Base-by-base conservation (phyloP, 768 basidiomycete species). In the Mycena crocata region DNA sequence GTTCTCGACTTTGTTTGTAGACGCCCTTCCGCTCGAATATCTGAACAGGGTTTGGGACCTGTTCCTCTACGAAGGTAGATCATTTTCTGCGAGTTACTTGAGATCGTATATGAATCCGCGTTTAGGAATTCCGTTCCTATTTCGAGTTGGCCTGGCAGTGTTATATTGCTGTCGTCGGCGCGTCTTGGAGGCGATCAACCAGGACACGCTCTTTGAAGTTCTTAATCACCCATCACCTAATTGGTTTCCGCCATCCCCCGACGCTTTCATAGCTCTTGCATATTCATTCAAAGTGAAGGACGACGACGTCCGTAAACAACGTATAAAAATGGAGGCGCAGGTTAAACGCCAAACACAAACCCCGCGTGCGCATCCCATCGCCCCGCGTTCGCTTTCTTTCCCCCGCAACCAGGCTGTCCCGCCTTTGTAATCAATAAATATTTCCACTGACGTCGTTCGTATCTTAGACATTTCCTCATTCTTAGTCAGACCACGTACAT, bases 41-140 rank as follows among this genome's bases (percentile, higher is more conserved):
- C 78, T 93, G 19, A 87, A 90, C 62, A 84, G 94, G 30, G 84
- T 93, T 15, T 95, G 94, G 93, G 94, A 94, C 73, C 74, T 95
- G 3, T 94, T 94, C 73, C 76, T 95, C 23, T 92, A 85, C 68
- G 93, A 95, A 78, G 93, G 93, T 93, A 74, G 30, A 81, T 64
- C 10, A 3, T 24, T 6, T 42, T 17, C 17, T 15, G 26, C n/a
- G 39, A 19, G 13, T 24, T n/a, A 35, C 3, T 23, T 34, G 13
- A 24, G 9, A 23, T n/a, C 54, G 10, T 42, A 54, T 23, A 30
- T 28, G 64, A 17, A 35, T 57, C 30, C 9, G 49, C 14, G 48
- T 54, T 7, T 62, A 94, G 93, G 93, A 9, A 79, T 93, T 24
- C 84, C 90, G 0, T 91, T 90, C 82, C 79, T 95, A 35, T 82